Conservation (phyloP, 2,329 filamentous ascomycete genomes). For the Colletotrichum trifolii region DNA sequence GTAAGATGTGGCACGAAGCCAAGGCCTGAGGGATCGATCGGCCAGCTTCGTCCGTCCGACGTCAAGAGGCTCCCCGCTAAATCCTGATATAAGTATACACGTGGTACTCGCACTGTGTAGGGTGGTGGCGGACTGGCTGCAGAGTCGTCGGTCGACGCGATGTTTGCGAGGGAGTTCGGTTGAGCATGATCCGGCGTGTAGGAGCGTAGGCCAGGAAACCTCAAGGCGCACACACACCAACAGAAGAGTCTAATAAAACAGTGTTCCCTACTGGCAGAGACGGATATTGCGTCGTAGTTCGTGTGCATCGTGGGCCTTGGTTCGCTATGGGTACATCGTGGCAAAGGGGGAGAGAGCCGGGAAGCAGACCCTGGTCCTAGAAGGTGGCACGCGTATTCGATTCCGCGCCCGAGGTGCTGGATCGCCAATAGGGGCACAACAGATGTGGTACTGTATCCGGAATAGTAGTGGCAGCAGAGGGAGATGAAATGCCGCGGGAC, state of each 20-base stretch:
- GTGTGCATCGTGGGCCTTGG: no score
- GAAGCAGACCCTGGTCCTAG: constrained; percentile 11
- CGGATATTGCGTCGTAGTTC: no score
- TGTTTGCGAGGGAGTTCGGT: background rate
- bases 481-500: background rate
- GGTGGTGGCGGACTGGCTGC: no score
- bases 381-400: constrained; percentile 23
- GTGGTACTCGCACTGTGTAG: background rate
- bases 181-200: background rate
- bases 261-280: no score
- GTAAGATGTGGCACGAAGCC: background rate
- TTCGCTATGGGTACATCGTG: background rate
- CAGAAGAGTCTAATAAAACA: no score
- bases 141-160: background rate
- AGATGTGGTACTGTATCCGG: constrained; percentile 7
- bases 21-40: background rate
- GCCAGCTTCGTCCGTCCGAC: background rate
- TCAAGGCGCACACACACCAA: no score
- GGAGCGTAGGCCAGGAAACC: background rate
- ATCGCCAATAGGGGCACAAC: constrained; percentile 18
- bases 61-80: background rate
- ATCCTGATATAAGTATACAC: background rate
- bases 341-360: constrained; percentile 7
- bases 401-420: constrained; percentile 30
- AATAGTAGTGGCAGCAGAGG: background rate